Evolutionary conservation across 2,329 filamentous ascomycete species (phyloP), one percentile per base, ranked within the genome.

Genomic region (Raffaelea deltoideospora): DNA sequence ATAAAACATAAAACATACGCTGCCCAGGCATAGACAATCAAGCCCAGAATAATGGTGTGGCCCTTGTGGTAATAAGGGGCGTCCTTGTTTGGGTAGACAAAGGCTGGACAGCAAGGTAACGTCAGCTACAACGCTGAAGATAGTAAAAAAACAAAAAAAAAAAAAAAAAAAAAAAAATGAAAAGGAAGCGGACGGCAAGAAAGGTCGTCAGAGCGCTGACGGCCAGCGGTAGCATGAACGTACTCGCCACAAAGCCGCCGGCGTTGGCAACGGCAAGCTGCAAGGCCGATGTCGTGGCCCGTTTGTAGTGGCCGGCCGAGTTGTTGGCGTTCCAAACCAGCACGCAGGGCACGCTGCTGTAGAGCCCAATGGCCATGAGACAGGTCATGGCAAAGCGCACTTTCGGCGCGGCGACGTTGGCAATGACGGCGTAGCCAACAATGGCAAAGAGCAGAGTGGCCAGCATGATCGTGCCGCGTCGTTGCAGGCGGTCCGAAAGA

Each of bases 291-390:
- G 76, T 76, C 0, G 76, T 80, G 0, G 78, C 76, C 13, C 77
- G 59, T 51, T 81, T 82, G 48, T 80, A 81, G 48, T 82, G 76
- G 0, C 71, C 74, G 0, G 75, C 73, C 1, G 68, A 74, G 49
- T 80, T 80, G 49, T 79, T 79, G 3, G 70, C 69, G 42, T 75
- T 69, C 75, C 76, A 80, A 1, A 68, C 74, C 10, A 80, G 55
- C 3, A 78, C 45, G 15, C 67, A 69, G 0, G 76, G 75, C 0
- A 79, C 72, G 30, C 68, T 71, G 32, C 64, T 62, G 48, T 78
- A 80, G 49, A 78, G 61, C 10, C 76, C 76, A 0, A 67, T 69
- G 1, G 75, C 71, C 72, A 79, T 77, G 37, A 80, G 56, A 47
- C 76, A 76, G 0, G 74, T 78, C 71, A 78, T 78, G 28, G 63